Conservation (phyloP, 176 grass and related monocot species). For the Carex parvula region DNA sequence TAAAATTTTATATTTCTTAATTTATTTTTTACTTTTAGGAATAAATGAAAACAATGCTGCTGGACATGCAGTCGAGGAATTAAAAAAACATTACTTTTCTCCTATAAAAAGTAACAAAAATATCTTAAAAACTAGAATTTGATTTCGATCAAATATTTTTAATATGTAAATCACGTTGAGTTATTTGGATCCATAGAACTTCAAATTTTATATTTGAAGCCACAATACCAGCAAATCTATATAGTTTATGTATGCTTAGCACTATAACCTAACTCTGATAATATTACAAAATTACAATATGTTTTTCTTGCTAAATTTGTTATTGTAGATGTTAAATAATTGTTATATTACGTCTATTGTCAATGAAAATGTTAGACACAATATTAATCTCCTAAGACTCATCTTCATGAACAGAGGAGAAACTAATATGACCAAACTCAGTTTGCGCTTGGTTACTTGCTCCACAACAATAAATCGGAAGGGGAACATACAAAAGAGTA, state of each 20-base stretch:
- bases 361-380: not conserved
- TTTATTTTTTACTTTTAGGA: not conserved
- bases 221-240: not conserved
- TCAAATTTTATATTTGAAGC: not conserved
- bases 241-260: not conserved
- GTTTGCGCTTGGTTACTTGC: too few relatives aligned
- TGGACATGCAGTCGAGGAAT: not conserved
- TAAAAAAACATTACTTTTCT: not conserved
- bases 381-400: too few relatives aligned
- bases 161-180: not conserved
- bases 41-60: not conserved
- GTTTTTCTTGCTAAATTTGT: not conserved
- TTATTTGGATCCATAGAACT: not conserved
- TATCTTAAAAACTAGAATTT: not conserved
- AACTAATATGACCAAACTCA: too few relatives aligned
- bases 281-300: not conserved
- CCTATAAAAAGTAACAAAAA: not conserved
- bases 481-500: too few relatives aligned
- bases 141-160: too few relatives aligned
- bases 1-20: not conserved
- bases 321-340: not conserved
- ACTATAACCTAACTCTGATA: not conserved
- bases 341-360: not conserved
- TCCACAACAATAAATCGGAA: too few relatives aligned
- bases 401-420: not conserved